Evolutionary conservation across 164 flowering plant species (phyloP).

Genomic region (Pachysandra terminalis): DNA sequence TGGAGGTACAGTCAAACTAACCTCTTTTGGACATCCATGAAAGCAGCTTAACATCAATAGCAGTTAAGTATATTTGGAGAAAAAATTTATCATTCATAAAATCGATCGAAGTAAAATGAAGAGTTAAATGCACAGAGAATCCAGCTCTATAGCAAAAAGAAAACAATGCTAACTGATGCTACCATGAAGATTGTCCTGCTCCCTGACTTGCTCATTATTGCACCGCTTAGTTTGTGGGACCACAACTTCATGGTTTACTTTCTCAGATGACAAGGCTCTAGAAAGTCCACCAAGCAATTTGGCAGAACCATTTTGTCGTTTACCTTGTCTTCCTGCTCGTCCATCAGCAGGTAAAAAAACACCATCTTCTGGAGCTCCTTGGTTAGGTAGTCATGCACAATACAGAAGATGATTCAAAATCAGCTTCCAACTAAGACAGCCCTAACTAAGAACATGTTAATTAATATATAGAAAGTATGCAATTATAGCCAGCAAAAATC

Average conservation of each 20-base stretch:
- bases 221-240: constrained; percentile 16
- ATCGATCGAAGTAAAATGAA: not conserved
- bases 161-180: constrained; percentile 33
- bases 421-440: not conserved
- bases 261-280: constrained; percentile 32
- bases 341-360: constrained; percentile 33
- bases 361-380: constrained; percentile 33
- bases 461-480: not conserved
- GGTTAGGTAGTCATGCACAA: constrained; percentile 45
- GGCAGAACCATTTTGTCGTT: constrained; percentile 41
- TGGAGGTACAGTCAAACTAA: too few relatives aligned
- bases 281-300: constrained; percentile 41
- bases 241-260: constrained; percentile 34
- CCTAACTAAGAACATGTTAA: not conserved
- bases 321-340: constrained; percentile 50
- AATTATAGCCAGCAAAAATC: not conserved
- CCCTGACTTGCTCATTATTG: constrained; percentile 27
- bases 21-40: not conserved
- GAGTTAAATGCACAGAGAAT: not conserved
- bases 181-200: constrained; percentile 17
- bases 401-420: not conserved
- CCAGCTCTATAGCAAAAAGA: not conserved
- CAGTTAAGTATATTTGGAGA: not conserved
- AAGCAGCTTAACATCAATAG: not conserved
- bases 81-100: too few relatives aligned